A percentile compares a stretch with the other conserved stretches of the same genome.
phyloP scores from a whole-genome alignment of 2,329 filamentous ascomycete species.

The Tolypocladium cylindrosporum region DNA sequence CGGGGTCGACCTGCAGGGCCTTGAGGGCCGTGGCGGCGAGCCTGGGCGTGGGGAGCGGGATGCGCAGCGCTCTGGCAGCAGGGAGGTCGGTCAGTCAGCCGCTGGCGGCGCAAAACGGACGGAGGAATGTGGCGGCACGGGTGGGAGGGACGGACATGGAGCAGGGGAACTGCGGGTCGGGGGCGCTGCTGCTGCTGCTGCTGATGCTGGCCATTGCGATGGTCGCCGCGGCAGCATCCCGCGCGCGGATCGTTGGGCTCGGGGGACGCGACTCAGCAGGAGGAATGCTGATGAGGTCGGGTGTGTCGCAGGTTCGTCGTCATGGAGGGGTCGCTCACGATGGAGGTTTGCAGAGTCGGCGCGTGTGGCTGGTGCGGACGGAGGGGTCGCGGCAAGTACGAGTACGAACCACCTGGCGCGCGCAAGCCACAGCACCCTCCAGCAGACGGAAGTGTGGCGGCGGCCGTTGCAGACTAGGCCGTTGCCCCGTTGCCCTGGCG shows the following conservation, averaged over 20 bases:
- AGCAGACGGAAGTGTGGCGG: not conserved
- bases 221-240: not conserved
- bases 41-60: constrained; percentile 73
- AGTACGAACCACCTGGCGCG: not conserved
- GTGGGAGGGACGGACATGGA: constrained; percentile 40
- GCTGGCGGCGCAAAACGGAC: not conserved
- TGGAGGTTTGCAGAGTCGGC: no score
- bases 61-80: constrained; percentile 51
- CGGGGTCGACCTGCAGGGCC: constrained; percentile 74
- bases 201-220: constrained; percentile 9
- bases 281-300: constrained; percentile 6
- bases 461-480: not conserved
- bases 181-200: constrained; percentile 25
- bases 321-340: not conserved
- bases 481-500: constrained; percentile 10
- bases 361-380: not conserved
- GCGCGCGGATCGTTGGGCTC: not conserved
- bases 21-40: constrained; percentile 67
- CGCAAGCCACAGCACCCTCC: not conserved
- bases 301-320: not conserved
- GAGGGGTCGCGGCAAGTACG: not conserved
- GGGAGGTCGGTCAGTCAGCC: not conserved
- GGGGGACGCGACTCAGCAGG: not conserved
- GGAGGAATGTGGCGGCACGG: constrained; percentile 3
- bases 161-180: constrained; percentile 48